A percentile compares a stretch with the other conserved stretches of the same genome.
These are phyloP conservation scores for Phytophthora megakarya DNA, from an alignment of 352 stramenopile genomes.

Conservation along the genomic window DNA sequence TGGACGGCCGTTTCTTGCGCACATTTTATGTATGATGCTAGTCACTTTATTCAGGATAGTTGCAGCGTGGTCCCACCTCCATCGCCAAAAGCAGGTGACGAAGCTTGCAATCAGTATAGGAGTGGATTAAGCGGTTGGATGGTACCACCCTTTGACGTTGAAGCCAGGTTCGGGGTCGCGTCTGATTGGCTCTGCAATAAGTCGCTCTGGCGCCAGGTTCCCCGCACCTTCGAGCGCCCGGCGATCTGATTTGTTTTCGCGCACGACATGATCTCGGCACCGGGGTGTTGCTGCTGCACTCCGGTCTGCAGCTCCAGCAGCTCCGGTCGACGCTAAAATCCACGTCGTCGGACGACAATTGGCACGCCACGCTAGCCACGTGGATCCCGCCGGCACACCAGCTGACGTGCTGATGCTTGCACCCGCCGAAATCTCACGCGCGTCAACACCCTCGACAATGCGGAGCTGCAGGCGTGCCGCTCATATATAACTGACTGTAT, in stretches of 20 bases:
- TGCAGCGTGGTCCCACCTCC: slow-evolving; percentile 5
- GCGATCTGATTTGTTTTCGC: slow-evolving; percentile 25
- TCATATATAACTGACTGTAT: slow-evolving; percentile 28
- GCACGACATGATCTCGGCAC: slow-evolving; percentile 23
- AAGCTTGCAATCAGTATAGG: slow-evolving; percentile 6
- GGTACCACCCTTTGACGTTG: slow-evolving; percentile 6
- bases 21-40: neutral
- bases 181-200: slow-evolving; percentile 32
- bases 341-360: neutral
- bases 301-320: neutral
- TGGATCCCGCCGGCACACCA: neutral
- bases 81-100: slow-evolving; percentile 5
- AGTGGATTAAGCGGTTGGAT: neutral
- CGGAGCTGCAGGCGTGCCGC: slow-evolving; percentile 4
- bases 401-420: neutral
- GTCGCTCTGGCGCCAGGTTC: slow-evolving; percentile 22
- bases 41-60: slow-evolving; percentile 5
- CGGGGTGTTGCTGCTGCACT: neutral
- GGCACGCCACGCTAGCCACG: neutral
- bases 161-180: neutral
- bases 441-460: slow-evolving; percentile 10
- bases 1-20: slow-evolving; percentile 5
- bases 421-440: slow-evolving; percentile 2
- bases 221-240: neutral
- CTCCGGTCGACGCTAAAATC: slow-evolving; percentile 21